These are phyloP conservation scores for Fusarium bulbicola DNA, from an alignment of 2,329 filamentous ascomycete species.

Conservation along the genomic window DNA sequence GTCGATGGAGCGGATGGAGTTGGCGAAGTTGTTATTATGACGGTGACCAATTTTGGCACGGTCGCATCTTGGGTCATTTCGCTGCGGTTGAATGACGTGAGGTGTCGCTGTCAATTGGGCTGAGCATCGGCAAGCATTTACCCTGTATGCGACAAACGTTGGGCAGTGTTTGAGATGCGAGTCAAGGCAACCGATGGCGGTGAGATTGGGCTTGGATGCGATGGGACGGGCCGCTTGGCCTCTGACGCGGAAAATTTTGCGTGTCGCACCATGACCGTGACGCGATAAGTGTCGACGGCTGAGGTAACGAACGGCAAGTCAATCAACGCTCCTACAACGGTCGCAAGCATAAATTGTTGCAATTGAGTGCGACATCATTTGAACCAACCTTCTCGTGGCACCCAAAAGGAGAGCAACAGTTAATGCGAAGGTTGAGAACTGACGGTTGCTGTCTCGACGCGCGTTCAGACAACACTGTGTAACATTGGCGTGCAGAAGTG, in stretches of 20 bases:
- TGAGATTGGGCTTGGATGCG: slow-evolving; percentile 1
- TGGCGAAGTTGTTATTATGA: slow-evolving; percentile 63
- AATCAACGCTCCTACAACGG: neutral
- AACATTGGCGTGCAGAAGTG: slow-evolving; percentile 6
- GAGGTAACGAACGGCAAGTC: neutral
- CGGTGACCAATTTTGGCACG: slow-evolving; percentile 34
- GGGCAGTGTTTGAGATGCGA: slow-evolving; percentile 1
- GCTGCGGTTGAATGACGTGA: neutral
- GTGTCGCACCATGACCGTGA: neutral
- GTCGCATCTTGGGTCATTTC: slow-evolving; percentile 14
- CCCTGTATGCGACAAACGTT: slow-evolving; percentile 5
- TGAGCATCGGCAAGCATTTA: neutral
- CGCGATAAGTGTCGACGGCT: neutral
- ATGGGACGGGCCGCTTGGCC: slow-evolving; percentile 21
- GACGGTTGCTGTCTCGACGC: neutral
- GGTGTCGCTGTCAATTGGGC: neutral
- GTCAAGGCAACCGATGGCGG: slow-evolving; percentile 1
- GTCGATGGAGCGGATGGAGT: slow-evolving; percentile 64
- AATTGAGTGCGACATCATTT: neutral
- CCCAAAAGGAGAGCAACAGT: neutral
- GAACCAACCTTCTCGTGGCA: neutral
- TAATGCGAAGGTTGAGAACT: neutral
- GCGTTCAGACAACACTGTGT: slow-evolving; percentile 3
- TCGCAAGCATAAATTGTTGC: neutral
- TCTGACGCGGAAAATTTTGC: slow-evolving; percentile 15